Evolutionary conservation across 345 rosid species (phyloP).

Genomic region (Eucalyptus cladocalyx): DNA sequence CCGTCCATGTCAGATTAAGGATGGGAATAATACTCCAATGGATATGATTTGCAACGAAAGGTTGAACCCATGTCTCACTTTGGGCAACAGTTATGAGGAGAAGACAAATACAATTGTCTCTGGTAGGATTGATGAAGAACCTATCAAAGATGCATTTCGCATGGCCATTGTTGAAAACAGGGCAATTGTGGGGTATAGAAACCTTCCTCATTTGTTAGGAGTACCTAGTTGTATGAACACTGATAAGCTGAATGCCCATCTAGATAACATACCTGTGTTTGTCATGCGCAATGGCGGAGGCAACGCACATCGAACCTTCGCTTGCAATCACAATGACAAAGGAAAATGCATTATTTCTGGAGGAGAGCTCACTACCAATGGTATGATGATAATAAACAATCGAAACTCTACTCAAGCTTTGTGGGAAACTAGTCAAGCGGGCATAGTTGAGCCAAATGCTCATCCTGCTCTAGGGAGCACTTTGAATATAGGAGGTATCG

Average conservation of each 20-base stretch:
- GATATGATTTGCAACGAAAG: background rate
- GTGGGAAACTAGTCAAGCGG: background rate
- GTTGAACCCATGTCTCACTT: background rate
- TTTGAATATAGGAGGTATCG: background rate
- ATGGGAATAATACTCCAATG: background rate
- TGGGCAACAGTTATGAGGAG: background rate
- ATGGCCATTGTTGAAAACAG: background rate
- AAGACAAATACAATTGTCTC: background rate
- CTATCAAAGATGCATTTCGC: background rate
- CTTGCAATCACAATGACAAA: slow-evolving; percentile 1
- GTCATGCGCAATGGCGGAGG: background rate
- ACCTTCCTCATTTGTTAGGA: background rate
- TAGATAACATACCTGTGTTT: background rate
- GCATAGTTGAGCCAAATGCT: slow-evolving; percentile 2
- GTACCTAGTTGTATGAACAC: background rate
- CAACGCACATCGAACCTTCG: background rate
- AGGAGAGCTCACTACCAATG: slow-evolving; percentile 6
- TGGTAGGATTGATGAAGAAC: slow-evolving; percentile 8
- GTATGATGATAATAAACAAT: slow-evolving; percentile 4
- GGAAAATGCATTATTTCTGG: slow-evolving; percentile 6
- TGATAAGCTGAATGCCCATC: background rate
- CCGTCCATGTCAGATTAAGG: background rate
- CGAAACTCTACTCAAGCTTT: slow-evolving; percentile 12
- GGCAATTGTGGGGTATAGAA: background rate
- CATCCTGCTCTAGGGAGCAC: background rate